A percentile compares a stretch with the other conserved stretches of the same genome.
phyloP scores from a whole-genome alignment of 2,329 filamentous ascomycete genomes.

The Aspergillus awamori region DNA sequence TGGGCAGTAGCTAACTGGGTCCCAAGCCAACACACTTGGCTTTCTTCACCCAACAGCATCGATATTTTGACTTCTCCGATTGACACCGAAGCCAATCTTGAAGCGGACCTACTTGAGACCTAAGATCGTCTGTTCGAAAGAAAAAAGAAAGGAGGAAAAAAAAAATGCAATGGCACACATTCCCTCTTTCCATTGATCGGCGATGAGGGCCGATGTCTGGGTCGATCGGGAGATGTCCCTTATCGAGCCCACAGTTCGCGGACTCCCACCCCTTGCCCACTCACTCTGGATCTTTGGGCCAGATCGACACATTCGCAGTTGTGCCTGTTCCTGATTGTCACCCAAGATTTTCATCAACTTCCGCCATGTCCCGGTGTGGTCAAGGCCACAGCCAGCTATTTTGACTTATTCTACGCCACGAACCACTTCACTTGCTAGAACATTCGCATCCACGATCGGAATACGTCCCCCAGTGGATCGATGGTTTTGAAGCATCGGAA shows the following conservation, averaged over 20 bases:
- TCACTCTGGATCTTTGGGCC: not conserved
- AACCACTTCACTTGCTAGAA: not conserved
- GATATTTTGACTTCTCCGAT: not conserved
- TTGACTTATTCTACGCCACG: not conserved
- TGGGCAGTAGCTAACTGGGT: not conserved
- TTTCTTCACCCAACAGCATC: not conserved
- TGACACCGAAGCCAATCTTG: not conserved
- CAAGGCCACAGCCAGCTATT: not conserved
- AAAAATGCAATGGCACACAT: not conserved
- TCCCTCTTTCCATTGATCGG: not conserved
- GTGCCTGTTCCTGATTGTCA: not conserved
- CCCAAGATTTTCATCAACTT: not conserved
- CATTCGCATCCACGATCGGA: not conserved
- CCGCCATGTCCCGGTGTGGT: not conserved
- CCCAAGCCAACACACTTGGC: not conserved
- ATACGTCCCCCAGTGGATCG: constrained; percentile 1
- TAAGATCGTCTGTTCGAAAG: not conserved
- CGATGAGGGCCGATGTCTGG: constrained; percentile 1
- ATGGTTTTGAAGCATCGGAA: constrained; percentile 4
- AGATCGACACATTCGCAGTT: not conserved
- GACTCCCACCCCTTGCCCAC: not conserved
- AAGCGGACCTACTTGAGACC: not conserved
- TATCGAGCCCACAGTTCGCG: not conserved
- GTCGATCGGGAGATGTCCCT: not conserved
- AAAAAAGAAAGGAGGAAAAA: not conserved